Percentiles rank a stretch among this genome's conserved stretches.
phyloP scores from a whole-genome alignment of 257 asterid genomes.

The Fraxinus americana region DNA sequence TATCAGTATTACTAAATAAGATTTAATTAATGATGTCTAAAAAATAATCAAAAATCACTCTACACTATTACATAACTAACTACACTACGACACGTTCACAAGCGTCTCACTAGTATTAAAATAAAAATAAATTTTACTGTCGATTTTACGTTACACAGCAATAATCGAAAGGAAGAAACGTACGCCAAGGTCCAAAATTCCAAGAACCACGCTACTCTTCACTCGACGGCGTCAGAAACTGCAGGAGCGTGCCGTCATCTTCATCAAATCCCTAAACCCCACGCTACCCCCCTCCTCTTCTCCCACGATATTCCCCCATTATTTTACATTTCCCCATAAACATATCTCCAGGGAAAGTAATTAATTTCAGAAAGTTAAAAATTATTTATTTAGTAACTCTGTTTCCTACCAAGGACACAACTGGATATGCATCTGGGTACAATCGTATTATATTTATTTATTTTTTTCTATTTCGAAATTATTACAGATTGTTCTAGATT shows the following conservation, averaged over 20 bases:
- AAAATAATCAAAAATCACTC: too few relatives aligned
- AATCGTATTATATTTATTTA: background rate
- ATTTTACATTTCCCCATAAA: constrained; percentile 26
- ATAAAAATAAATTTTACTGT: too few relatives aligned
- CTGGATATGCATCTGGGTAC: too few relatives aligned
- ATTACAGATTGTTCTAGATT: constrained; percentile 17
- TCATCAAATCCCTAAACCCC: constrained; percentile 18
- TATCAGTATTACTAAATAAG: too few relatives aligned
- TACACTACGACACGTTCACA: too few relatives aligned
- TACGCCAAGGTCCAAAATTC: too few relatives aligned
- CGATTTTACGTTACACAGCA: too few relatives aligned
- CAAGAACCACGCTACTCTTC: constrained; percentile 1
- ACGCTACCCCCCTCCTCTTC: constrained; percentile 18
- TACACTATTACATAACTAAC: too few relatives aligned
- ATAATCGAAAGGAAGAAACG: too few relatives aligned
- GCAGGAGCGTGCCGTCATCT: constrained; percentile 59
- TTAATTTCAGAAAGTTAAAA: background rate
- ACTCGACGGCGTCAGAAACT: constrained; percentile 52
- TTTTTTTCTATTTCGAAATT: constrained; percentile 11
- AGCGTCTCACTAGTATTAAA: too few relatives aligned
- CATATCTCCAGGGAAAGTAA: background rate
- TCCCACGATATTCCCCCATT: constrained; percentile 18
- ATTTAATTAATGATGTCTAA: too few relatives aligned
- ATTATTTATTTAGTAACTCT: constrained; percentile 5
- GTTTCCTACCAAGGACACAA: constrained; percentile 17